Evolutionary conservation across 2,329 filamentous ascomycete species (phyloP).

Genomic region (Ophiostoma ulmi): DNA sequence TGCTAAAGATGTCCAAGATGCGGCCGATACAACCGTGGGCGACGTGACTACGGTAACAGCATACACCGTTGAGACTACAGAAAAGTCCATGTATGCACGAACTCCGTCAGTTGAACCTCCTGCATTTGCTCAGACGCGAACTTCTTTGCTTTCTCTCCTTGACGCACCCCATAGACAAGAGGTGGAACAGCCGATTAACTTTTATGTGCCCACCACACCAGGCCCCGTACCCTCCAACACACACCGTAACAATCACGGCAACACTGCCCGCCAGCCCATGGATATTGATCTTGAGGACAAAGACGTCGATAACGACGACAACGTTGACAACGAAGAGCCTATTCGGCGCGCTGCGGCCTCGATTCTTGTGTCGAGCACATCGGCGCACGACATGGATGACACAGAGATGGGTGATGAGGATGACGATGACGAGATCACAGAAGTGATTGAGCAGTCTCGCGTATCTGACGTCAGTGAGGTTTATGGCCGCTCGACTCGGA

Average conservation of each 20-base stretch:
- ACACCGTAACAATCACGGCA: neutral
- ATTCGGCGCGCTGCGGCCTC: conserved; percentile 10
- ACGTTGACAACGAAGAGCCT: neutral
- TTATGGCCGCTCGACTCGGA: conserved; percentile 1
- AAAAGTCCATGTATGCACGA: conserved; percentile 51
- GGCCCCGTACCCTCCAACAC: neutral
- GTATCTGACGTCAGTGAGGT: conserved; percentile 13
- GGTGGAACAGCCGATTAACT: conserved; percentile 33
- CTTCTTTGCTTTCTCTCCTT: conserved; percentile 57
- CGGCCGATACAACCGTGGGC: conserved; percentile 35
- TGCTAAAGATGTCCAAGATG: neutral
- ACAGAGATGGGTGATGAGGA: conserved; percentile 19
- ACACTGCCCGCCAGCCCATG: neutral
- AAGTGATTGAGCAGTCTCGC: conserved; percentile 11
- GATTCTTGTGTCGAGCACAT: conserved; percentile 20
- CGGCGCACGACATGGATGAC: neutral
- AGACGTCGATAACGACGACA: conserved; percentile 12
- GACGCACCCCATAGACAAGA: conserved; percentile 48
- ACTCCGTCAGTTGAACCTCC: conserved; percentile 61
- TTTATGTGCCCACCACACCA: conserved; percentile 40
- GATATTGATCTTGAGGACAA: conserved; percentile 12
- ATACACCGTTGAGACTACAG: conserved; percentile 23
- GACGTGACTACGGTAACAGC: conserved; percentile 27
- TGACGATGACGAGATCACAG: conserved; percentile 14
- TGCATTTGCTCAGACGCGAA: conserved; percentile 51